Base-by-base conservation (phyloP, 257 asterid species). In the Galeopsis tetrahit region DNA sequence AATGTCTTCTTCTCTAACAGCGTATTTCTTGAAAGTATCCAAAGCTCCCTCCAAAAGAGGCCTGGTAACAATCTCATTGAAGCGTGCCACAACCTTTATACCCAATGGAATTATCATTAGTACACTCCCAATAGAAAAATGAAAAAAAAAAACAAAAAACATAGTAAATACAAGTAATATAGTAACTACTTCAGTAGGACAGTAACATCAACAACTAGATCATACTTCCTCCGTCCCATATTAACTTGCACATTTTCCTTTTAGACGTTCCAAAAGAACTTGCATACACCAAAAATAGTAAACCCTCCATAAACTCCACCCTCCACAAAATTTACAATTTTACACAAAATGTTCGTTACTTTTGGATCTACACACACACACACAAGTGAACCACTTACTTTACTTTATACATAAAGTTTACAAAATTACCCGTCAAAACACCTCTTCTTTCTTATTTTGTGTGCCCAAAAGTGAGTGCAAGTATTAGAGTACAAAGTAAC, bases 11-110 rank as follows among this genome's bases (percentile, higher is more conserved):
- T 91, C 97, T 82, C 78, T 88, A 53, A 94, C 97, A 1, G 92
- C 81, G 85, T 91, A 89, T 66, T 80, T 83, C 85, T 82, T 85
- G 90, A 94, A 94, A 58, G 99, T 84, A 73, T 84, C 95, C 85
- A 94, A 78, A 69, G 99, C 99, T 75, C 99, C 99, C 80, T 85
- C 95, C 83, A 94, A 66, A 75, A 94, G 87, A 1, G 87, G 92
- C 82, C 71, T 88, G n/a, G 99, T 91, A 34, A 91, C 77, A 69
- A 94, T 85, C 84, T 94, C 99, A 74, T 94, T 94, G 88, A 94
- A 94, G 34, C 99, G 97, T 38, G 99, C 95, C 70, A 94, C 96
- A 74, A 91, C 98, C 98, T 94, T 76, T 39, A 77, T 44, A 68
- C 65, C 59, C 74, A 70, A 66, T 63, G 4, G 80, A 34, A 72